These are phyloP conservation scores for Colletotrichum abscissum DNA, from an alignment of 2,329 filamentous ascomycete species.

Conservation along the genomic window DNA sequence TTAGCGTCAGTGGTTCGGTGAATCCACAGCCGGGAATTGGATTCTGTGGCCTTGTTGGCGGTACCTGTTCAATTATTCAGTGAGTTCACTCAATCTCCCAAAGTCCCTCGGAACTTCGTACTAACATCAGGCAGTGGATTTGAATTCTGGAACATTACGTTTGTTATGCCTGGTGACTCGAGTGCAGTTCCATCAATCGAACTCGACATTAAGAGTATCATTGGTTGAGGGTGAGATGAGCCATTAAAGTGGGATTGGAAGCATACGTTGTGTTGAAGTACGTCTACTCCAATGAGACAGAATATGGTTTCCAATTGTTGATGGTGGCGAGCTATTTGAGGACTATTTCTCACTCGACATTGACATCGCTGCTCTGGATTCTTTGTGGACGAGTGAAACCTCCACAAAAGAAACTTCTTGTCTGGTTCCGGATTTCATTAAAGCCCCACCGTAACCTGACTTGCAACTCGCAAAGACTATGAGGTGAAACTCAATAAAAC, in stretches of 20 bases:
- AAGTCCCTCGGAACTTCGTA: too few relatives aligned
- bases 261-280: too few relatives aligned
- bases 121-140: slow-evolving; percentile 6
- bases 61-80: slow-evolving; percentile 21
- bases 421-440: neutral
- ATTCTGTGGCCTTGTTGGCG: slow-evolving; percentile 22
- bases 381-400: neutral
- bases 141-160: slow-evolving; percentile 51
- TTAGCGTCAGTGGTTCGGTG: slow-evolving; percentile 57
- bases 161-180: slow-evolving; percentile 48
- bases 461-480: neutral
- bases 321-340: too few relatives aligned
- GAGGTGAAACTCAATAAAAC: neutral
- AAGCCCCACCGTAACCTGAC: neutral
- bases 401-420: neutral
- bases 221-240: neutral
- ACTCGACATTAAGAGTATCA: neutral
- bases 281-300: too few relatives aligned
- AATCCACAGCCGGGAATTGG: slow-evolving; percentile 36
- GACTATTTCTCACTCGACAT: neutral
- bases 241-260: too few relatives aligned
- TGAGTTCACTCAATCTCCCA: neutral
- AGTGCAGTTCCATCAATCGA: slow-evolving; percentile 25
- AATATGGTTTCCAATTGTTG: too few relatives aligned
- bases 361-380: neutral